phyloP scores from a whole-genome alignment of 192 early-diverging fungal species.

The Coemansia sp. region DNA sequence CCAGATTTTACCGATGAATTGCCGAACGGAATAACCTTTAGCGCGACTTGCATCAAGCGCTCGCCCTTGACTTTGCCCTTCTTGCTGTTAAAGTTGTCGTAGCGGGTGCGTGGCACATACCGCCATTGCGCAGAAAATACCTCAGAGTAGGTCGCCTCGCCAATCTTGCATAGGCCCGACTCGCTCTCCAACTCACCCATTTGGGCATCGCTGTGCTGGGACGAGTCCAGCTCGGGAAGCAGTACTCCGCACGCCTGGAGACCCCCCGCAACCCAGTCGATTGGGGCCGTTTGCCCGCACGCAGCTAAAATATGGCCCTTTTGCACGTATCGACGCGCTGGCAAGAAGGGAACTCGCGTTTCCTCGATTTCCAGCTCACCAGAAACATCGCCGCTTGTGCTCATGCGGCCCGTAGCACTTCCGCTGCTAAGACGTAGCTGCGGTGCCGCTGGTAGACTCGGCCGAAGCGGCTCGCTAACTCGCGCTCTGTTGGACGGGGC shows the following conservation, averaged over 20 bases:
- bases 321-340: conserved; percentile 49
- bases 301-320: conserved; percentile 52
- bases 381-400: conserved; percentile 10
- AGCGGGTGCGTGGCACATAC: conserved; percentile 43
- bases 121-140: conserved; percentile 66
- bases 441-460: background rate
- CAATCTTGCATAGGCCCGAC: conserved; percentile 67
- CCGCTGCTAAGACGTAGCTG: conserved; percentile 15
- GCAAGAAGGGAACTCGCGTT: conserved; percentile 49
- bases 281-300: conserved; percentile 52
- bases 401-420: conserved; percentile 1
- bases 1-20: conserved; percentile 42
- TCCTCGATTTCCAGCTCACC: conserved; percentile 48
- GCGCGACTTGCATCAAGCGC: conserved; percentile 63
- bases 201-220: conserved; percentile 18
- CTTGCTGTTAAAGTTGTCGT: conserved; percentile 51
- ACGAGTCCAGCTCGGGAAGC: conserved; percentile 27
- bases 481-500: background rate
- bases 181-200: conserved; percentile 49
- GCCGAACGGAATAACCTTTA: conserved; percentile 86
- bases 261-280: conserved; percentile 51
- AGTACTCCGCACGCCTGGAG: conserved; percentile 48
- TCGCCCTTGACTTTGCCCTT: conserved; percentile 44
- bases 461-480: conserved; percentile 3
- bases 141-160: conserved; percentile 86